Conservation (phyloP, 2,329 filamentous ascomycete genomes). For the Exophiala bonariae region DNA sequence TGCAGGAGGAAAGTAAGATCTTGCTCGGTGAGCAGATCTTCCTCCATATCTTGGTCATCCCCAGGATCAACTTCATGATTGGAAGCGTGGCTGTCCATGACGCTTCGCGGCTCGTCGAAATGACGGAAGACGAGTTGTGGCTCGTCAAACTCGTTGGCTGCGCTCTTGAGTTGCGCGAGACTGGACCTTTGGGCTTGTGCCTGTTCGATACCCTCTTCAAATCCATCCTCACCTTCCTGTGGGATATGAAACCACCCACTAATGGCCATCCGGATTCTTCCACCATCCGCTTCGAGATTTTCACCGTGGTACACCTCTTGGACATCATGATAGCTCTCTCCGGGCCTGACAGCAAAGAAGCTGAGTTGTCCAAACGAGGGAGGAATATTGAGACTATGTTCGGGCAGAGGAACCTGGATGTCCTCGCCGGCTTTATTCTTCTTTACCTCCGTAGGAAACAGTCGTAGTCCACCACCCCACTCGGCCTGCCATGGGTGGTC, state of each 20-base stretch:
- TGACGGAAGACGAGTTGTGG: constrained; percentile 64
- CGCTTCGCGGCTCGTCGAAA: constrained; percentile 35
- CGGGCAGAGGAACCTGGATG: constrained; percentile 76
- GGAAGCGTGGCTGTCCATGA: constrained; percentile 36
- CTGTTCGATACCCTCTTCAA: constrained; percentile 82
- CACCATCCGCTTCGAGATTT: constrained; percentile 61
- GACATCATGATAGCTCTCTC: constrained; percentile 98
- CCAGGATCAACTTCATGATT: constrained; percentile 30
- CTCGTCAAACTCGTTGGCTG: constrained; percentile 76
- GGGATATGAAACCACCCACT: constrained; percentile 99
- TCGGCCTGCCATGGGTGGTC: constrained; percentile 85
- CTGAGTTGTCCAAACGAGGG: constrained; percentile 96
- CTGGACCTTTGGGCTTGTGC: constrained; percentile 86
- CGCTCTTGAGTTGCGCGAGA: constrained; percentile 86
- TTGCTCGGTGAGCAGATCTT: constrained; percentile 67
- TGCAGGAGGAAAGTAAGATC: constrained; percentile 89
- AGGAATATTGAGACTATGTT: constrained; percentile 79
- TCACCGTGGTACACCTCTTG: constrained; percentile 85
- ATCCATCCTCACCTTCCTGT: constrained; percentile 90
- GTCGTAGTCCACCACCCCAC: constrained; percentile 88
- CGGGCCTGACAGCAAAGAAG: constrained; percentile 97
- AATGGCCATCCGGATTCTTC: constrained; percentile 85
- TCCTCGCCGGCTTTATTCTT: constrained; percentile 69
- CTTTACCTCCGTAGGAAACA: constrained; percentile 72
- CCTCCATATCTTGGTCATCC: constrained; percentile 43